Evolutionary conservation across 345 rosid species (phyloP), one percentile per base, ranked within the genome.

Genomic region (Lumnitzera racemosa): DNA sequence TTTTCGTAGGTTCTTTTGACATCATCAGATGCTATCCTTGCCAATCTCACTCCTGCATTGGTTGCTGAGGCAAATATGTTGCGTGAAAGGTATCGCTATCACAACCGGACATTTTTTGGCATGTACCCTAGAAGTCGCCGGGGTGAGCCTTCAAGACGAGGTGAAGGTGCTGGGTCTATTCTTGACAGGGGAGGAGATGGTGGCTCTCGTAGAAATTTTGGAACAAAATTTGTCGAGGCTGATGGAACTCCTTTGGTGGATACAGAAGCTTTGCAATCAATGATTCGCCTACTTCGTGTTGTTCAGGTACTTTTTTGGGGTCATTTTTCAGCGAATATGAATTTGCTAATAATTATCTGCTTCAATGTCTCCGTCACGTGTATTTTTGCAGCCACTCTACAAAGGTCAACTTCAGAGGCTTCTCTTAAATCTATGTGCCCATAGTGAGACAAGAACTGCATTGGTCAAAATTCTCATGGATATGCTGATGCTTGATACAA

Each of bases 31-130:
- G 96, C 96, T 63, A 81, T 92, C 67, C 89, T 92, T 69, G 91
- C 98, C 61, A 92, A 89, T 81, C 85, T 92, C 66, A 89, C 98
- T 16, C 98, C 98, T 58, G 98, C 96, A 1, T 91, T 92, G 63
- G 96, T 92, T 61, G 94, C 96, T 61, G 98, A 92, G 91, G 98
- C 98, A 55, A 89, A 87, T 77, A 83, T 89, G 98, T 71, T 92
- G 69, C 92, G 98, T 23, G 98, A 92, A 74, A 87, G 98, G 72
- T 87, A 87, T 74, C 83, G 96, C 55, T 84, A 87, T 73, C 88
- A 80, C 62, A 92, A 84, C 66, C 98, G 86, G 61, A 62, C 85
- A 31, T 80, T 87, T 60, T 84, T 89, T 59, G 98, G 96, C 25
- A 89, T 92, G 98, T 87, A 92, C 68, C 88, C 96, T 63, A 83